Evolutionary conservation across 129 eudicot genomes (phyloP).

Genomic region (Pittosporum tobira): DNA sequence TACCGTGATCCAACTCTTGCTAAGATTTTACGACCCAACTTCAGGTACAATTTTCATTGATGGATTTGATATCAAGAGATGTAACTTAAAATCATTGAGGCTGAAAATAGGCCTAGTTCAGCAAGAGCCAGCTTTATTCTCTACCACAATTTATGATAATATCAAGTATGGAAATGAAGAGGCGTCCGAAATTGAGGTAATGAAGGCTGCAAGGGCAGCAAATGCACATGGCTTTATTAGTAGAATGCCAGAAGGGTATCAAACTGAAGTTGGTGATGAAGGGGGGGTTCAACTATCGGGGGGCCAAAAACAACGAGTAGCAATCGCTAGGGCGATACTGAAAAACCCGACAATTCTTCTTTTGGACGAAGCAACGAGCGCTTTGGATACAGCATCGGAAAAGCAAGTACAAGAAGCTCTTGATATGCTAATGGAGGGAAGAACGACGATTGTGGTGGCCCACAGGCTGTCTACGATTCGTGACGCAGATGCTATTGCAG

Average conservation of each 20-base stretch:
- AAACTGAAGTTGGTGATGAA: constrained; percentile 57
- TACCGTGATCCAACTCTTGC: constrained; percentile 44
- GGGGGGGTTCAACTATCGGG: constrained; percentile 83
- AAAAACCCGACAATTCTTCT: constrained; percentile 65
- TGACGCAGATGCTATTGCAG: constrained; percentile 54
- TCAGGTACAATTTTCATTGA: constrained; percentile 50
- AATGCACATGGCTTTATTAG: constrained; percentile 70
- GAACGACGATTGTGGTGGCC: constrained; percentile 68
- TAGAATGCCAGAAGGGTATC: constrained; percentile 63
- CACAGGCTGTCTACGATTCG: constrained; percentile 68
- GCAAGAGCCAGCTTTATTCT: constrained; percentile 78
- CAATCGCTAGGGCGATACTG: constrained; percentile 69
- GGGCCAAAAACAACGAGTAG: constrained; percentile 84
- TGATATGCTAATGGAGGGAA: constrained; percentile 54
- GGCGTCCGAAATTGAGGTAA: constrained; percentile 68
- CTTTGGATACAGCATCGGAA: constrained; percentile 62
- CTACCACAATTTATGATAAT: constrained; percentile 65
- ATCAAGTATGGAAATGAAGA: constrained; percentile 52
- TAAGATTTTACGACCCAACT: constrained; percentile 72
- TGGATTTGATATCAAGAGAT: constrained; percentile 36
- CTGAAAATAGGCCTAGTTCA: constrained; percentile 60
- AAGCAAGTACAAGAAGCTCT: constrained; percentile 67
- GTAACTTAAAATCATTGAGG: constrained; percentile 56
- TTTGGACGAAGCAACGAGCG: constrained; percentile 89
- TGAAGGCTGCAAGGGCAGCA: constrained; percentile 66